Base-by-base conservation (phyloP, 2,329 filamentous ascomycete species). In the Ascochyta pisi region DNA sequence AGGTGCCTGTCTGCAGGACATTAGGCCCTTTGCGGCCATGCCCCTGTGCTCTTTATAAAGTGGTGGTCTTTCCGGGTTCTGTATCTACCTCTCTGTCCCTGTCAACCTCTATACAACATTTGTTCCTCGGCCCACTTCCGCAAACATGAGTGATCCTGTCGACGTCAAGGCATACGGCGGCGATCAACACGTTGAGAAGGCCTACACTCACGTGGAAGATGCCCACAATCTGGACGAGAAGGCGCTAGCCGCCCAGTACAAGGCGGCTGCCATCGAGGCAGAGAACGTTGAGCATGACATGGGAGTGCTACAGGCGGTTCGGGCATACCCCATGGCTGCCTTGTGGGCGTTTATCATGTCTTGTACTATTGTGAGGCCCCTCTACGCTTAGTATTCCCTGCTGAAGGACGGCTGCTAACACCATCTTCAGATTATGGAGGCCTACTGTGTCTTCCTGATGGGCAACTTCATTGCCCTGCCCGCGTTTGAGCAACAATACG, bases 391-490 rank as follows among this genome's bases (percentile, higher is more conserved):
- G 44, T 68, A 41, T 57, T 61, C 50, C 6, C 58, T 4, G 24
- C 29, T 43, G 38, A 39, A 46, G 40, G 52, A 49, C 33, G 15
- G 8, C 34, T 27, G 48, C 62, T 68, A 64, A 69, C 38, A 29
- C 19, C 9, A 41, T 56, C 0, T 39, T 42, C 67, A 87, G 84
- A 84, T 86, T 63, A 87, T 88, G 85, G 85, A 87, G 69, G 83
- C 84, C 4, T 88, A 86, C 78, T 80, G 80, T 69, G 82, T 87
- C 58, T 87, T 88, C 77, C 75, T 88, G 22, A 85, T 83, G 66
- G 81, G 82, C 44, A 81, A 83, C 55, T 88, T 88, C 71, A 73
- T 87, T 38, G 84, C 84, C 54, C 77, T 82, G 7, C 49, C 73
- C 22, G 56, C 64, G 15, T 87, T 87, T 74, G 73, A 64, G 27